Evolutionary conservation across 202 grass and related monocot species (phyloP), one percentile per base, ranked within the genome.

Genomic region (Saccharum hybrid): DNA sequence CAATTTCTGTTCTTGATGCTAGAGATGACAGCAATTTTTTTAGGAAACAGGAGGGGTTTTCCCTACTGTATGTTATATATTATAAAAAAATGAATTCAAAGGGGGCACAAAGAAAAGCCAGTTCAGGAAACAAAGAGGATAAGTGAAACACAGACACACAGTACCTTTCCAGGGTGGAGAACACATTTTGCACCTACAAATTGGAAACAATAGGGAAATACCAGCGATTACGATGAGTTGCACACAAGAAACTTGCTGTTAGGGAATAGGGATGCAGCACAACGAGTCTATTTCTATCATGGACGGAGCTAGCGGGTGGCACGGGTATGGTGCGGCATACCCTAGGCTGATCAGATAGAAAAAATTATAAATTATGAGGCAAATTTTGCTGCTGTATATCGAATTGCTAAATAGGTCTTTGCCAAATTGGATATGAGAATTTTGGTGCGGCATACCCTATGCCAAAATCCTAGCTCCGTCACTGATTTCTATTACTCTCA

Each of bases 141-240:
- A 51, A 16, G 7, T 40, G 49, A 63, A 86, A 86, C 11, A 14
- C 6, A 67, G 40, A 63, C 83, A 86, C 8, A 14, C 6, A 67
- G 48, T 79, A 97, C 94, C 94, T 97, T 91, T 97, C 86, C 38
- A 88, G 34, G 4, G 60, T n/a, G 42, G 91, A 88, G 84, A 97
- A 97, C 11, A 88, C 79, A 79, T 12, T 22, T 83, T 97, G 91
- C 78, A 97, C 86, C 94, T 97, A 82, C 69, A 83, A 65, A 66
- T 66, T 33, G 22, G 51, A 64, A 72, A 77, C 1, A 19, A 21
- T 0, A 8, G 5, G 22, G 0, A 54, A 19, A 37, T 3, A 52
- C 2, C 68, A 13, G 23, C 0, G 1, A 59, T 59, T 13, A 13
- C 3, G 8, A 39, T 10, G 45, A 48, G 45, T 46, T 22, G 60